Conservation (phyloP, 2,329 filamentous ascomycete species). For the Helotiales sp. region DNA sequence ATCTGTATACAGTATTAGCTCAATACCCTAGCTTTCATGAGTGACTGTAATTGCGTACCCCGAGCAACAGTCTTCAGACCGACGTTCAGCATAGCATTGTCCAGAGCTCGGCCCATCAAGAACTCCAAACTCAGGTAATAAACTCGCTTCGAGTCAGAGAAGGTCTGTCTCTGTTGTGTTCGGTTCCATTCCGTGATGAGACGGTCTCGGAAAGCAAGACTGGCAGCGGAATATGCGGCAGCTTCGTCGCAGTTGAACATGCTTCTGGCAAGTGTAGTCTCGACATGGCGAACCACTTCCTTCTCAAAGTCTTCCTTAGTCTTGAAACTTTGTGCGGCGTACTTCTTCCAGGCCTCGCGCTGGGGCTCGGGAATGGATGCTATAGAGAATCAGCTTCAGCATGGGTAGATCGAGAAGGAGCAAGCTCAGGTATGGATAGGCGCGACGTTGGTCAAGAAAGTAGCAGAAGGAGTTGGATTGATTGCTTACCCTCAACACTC, state of each 20-base stretch:
- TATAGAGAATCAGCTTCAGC: slow-evolving; percentile 31
- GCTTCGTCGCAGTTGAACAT: slow-evolving; percentile 97
- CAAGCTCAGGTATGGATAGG: not conserved
- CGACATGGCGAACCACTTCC: slow-evolving; percentile 90
- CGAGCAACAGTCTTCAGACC: slow-evolving; percentile 82
- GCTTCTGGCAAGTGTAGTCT: slow-evolving; percentile 92
- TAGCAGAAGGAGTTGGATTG: not conserved
- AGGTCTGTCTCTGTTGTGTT: slow-evolving; percentile 95
- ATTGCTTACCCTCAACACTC: slow-evolving; percentile 73
- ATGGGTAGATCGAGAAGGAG: not conserved
- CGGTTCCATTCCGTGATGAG: slow-evolving; percentile 96
- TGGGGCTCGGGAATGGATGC: slow-evolving; percentile 84
- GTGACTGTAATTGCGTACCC: slow-evolving; percentile 55
- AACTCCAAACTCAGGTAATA: slow-evolving; percentile 99
- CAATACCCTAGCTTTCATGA: not conserved
- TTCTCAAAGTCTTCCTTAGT: slow-evolving; percentile 81
- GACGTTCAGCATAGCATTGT: slow-evolving; percentile 98
- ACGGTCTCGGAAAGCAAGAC: slow-evolving; percentile 88
- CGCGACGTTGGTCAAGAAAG: not conserved
- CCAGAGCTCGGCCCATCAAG: slow-evolving; percentile 91
- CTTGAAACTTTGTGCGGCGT: slow-evolving; percentile 67
- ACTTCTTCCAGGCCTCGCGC: slow-evolving; percentile 74
- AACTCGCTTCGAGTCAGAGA: slow-evolving; percentile 84
- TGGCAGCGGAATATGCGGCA: slow-evolving; percentile 88
- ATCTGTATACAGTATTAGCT: slow-evolving; percentile 48